These are phyloP conservation scores for Penicillium waksmanii DNA, from an alignment of 495 filamentous ascomycete genomes.

Conservation along the genomic window DNA sequence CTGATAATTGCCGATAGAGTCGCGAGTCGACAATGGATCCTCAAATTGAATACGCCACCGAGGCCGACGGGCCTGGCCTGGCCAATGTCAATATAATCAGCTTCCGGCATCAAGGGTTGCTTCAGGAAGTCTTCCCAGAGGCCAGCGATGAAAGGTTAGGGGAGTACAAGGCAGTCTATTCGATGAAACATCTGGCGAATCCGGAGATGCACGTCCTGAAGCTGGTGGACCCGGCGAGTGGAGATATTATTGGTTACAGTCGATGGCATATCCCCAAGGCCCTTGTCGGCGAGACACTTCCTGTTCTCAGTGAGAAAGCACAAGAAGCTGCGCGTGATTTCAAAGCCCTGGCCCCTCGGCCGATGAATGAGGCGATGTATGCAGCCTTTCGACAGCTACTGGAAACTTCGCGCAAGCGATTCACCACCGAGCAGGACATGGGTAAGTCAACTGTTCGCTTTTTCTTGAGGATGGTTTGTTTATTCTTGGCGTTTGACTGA, in stretches of 20 bases:
- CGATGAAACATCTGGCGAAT: slow-evolving; percentile 30
- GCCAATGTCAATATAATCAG: slow-evolving; percentile 28
- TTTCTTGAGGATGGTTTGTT: neutral
- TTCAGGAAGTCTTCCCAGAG: slow-evolving; percentile 24
- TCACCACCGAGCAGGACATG: slow-evolving; percentile 27
- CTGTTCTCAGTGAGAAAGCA: slow-evolving; percentile 24
- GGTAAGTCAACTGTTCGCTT: slow-evolving; percentile 10
- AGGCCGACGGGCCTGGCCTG: slow-evolving; percentile 24
- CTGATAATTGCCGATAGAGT: neutral
- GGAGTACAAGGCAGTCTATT: slow-evolving; percentile 23
- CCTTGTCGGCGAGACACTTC: slow-evolving; percentile 7
- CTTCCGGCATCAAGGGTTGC: slow-evolving; percentile 18
- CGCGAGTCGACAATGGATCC: slow-evolving; percentile 13
- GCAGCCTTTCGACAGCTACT: slow-evolving; percentile 21
- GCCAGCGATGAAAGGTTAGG: slow-evolving; percentile 9
- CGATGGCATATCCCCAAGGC: slow-evolving; percentile 29
- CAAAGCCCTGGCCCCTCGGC: slow-evolving; percentile 19
- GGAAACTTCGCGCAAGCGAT: slow-evolving; percentile 18
- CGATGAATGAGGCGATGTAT: slow-evolving; percentile 24
- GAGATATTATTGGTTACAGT: slow-evolving; percentile 22
- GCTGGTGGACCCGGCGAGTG: slow-evolving; percentile 18
- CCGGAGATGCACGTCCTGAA: slow-evolving; percentile 33
- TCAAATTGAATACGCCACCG: slow-evolving; percentile 27
- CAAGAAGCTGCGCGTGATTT: slow-evolving; percentile 20
- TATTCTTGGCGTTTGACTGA: neutral